Evolutionary conservation across 768 basidiomycete genomes (phyloP).

Genomic region (Lactarius sp.): DNA sequence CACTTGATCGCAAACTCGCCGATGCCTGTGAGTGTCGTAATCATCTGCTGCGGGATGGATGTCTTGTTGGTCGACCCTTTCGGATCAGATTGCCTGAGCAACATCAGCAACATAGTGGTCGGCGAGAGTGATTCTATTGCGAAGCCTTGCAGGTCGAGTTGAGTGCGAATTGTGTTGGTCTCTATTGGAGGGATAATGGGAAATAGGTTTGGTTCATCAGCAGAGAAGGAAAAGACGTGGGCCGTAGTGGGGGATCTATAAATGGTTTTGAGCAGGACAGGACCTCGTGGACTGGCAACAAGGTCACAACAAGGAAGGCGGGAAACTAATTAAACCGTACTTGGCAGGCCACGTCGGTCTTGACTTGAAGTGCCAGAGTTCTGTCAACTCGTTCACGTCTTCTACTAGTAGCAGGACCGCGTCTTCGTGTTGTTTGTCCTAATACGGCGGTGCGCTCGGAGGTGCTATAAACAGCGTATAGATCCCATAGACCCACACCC

Average conservation of each 20-base stretch:
- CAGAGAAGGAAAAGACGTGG: conserved; percentile 95
- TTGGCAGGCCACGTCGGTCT: conserved; percentile 92
- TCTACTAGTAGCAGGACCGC: conserved; percentile 62
- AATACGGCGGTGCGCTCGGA: conserved; percentile 73
- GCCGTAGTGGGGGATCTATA: conserved; percentile 96
- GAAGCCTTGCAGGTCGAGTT: conserved; percentile 99
- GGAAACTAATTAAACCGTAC: conserved; percentile 43
- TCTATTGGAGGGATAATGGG: conserved; percentile 63
- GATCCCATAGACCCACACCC: conserved; percentile 92
- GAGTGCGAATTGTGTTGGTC: conserved; percentile 81
- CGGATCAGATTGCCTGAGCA: conserved; percentile 95
- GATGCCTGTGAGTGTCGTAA: conserved; percentile 80
- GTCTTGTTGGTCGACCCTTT: conserved; percentile 96
- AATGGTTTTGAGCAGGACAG: conserved; percentile 87
- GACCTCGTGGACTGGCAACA: conserved; percentile 70
- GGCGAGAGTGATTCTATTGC: conserved; percentile 94
- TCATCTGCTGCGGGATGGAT: conserved; percentile 92
- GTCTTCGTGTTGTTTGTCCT: conserved; percentile 91
- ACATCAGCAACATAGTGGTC: conserved; percentile 86
- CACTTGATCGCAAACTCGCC: conserved; percentile 95
- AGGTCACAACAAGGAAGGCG: conserved; percentile 21
- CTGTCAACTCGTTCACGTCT: conserved; percentile 85
- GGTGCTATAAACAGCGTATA: conserved; percentile 82
- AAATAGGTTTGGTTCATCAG: conserved; percentile 84
- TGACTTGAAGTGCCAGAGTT: conserved; percentile 89